Conservation (phyloP, 345 rosid genomes). For the Noccaea caerulescens region DNA sequence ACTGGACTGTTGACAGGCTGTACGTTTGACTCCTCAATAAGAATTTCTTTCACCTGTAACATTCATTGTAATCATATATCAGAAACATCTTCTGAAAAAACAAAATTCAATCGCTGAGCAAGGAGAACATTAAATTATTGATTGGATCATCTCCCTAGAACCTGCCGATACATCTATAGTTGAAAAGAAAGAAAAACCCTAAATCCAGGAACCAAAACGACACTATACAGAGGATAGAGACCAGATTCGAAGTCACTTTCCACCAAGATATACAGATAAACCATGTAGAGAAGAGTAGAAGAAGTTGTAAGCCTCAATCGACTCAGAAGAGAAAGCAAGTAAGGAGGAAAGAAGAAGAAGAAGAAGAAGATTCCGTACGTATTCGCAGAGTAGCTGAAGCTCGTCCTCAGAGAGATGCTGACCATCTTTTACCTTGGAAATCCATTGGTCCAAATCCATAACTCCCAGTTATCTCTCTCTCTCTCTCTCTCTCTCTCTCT, state of each 20-base stretch:
- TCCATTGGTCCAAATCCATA: slow-evolving; percentile 99
- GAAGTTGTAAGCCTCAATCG: slow-evolving; percentile 7
- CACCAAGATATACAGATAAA: slow-evolving; percentile 9
- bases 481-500: slow-evolving; percentile 14
- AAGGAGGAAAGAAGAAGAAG: slow-evolving; percentile 18
- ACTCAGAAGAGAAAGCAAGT: not conserved
- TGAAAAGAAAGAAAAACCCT: slow-evolving; percentile 24
- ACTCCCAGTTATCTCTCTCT: slow-evolving; percentile 20
- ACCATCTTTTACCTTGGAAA: slow-evolving; percentile 92
- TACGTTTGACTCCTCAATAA: slow-evolving; percentile 96
- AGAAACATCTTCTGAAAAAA: slow-evolving; percentile 18
- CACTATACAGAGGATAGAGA: slow-evolving; percentile 3
- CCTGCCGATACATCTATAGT: not conserved
- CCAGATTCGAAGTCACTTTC: slow-evolving; percentile 31
- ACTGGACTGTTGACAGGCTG: slow-evolving; percentile 99
- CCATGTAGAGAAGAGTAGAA: not conserved
- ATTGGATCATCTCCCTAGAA: not conserved
- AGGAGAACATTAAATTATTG: not conserved
- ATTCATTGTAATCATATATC: slow-evolving; percentile 8
- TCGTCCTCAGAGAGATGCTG: slow-evolving; percentile 92
- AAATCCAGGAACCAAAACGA: slow-evolving; percentile 6
- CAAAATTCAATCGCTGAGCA: not conserved
- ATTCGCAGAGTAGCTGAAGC: slow-evolving; percentile 99
- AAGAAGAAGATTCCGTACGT: slow-evolving; percentile 48
- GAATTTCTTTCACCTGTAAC: slow-evolving; percentile 86